A percentile compares a stretch with the other conserved stretches of the same genome.
These are phyloP conservation scores for Stentor roeselii DNA, from an alignment of 73 alveolate genomes.

Conservation along the genomic window DNA sequence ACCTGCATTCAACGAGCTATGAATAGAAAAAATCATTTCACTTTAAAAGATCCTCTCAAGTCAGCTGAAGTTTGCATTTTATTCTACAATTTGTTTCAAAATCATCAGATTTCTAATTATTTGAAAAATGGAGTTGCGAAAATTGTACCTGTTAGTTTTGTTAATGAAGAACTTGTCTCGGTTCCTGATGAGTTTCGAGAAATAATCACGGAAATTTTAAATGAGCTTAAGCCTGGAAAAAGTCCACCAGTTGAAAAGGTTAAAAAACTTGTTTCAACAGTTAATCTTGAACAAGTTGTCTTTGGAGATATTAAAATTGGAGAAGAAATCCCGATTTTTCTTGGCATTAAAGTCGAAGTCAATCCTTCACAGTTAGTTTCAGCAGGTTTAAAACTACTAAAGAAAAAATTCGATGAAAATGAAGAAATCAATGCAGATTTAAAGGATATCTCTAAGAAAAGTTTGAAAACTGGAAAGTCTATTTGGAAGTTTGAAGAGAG, in stretches of 20 bases:
- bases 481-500: background rate
- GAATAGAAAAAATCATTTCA: constrained; percentile 43
- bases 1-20: constrained; percentile 45
- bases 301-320: background rate
- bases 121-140: background rate
- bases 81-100: constrained; percentile 30
- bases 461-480: background rate
- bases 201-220: too few relatives aligned
- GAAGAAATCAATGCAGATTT: background rate
- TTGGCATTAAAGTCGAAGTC: background rate
- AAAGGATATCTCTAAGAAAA: background rate
- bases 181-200: background rate
- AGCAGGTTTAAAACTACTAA: background rate
- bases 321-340: background rate
- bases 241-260: background rate
- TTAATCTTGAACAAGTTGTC: too few relatives aligned
- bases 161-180: background rate
- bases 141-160: background rate
- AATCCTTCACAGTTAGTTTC: background rate
- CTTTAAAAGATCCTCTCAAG: constrained; percentile 31
- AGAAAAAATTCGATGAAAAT: too few relatives aligned
- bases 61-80: constrained; percentile 21
- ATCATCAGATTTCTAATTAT: background rate
- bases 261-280: too few relatives aligned
- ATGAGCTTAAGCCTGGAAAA: background rate